Percentiles rank a stretch among this genome's conserved stretches.
Evolutionary conservation across 2,329 filamentous ascomycete species (phyloP).

Genomic region (Epichloe uncinata): DNA sequence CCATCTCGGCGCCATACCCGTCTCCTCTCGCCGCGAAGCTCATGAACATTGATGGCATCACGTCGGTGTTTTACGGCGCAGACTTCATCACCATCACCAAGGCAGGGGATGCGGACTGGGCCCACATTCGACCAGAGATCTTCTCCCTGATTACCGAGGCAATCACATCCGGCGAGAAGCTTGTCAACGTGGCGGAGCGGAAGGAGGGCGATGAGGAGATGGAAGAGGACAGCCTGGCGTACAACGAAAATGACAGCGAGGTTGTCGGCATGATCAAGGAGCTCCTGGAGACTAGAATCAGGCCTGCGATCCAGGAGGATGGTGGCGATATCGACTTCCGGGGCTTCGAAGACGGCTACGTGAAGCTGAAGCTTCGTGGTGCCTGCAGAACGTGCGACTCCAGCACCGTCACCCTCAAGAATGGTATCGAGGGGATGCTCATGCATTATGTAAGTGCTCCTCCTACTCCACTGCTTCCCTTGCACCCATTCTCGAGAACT

Average conservation of each 20-base stretch:
- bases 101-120: conserved; percentile 76
- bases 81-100: conserved; percentile 98
- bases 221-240: conserved; percentile 58
- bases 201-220: conserved; percentile 33
- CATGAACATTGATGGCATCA: conserved; percentile 90
- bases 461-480: background rate
- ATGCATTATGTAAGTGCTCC: conserved; percentile 74
- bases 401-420: conserved; percentile 92
- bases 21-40: conserved; percentile 84
- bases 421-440: conserved; percentile 95
- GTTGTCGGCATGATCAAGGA: conserved; percentile 99
- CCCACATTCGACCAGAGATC: conserved; percentile 86
- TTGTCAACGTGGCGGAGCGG: conserved; percentile 60
- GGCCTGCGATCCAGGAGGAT: conserved; percentile 93
- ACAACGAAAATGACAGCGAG: conserved; percentile 84
- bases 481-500: background rate
- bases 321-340: conserved; percentile 94
- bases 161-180: conserved; percentile 67
- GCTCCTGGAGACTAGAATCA: conserved; percentile 83
- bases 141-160: conserved; percentile 92
- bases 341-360: conserved; percentile 71
- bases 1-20: conserved; percentile 75
- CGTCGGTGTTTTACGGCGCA: conserved; percentile 80
- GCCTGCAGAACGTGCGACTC: conserved; percentile 94
- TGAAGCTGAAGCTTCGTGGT: conserved; percentile 76